Base-by-base conservation (phyloP, 768 basidiomycete species). In the Hemileccinum impolitum region DNA sequence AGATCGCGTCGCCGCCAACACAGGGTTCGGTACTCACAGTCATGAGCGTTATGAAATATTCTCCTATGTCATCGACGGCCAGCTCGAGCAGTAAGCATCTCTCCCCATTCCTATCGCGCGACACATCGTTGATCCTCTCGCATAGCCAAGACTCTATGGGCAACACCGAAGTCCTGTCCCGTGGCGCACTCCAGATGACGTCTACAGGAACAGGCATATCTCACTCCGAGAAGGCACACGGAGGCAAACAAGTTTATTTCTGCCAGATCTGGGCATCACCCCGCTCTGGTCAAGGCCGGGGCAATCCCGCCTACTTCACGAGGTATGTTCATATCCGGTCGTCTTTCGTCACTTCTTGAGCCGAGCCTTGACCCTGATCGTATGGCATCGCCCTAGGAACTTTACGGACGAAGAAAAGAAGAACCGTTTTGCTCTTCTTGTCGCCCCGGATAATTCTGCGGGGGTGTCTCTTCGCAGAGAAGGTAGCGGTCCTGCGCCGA, bases 21-120 rank as follows among this genome's bases (percentile, higher is more conserved):
- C 81, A 15, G 95, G 95, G 0, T 97, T 97, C 55, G 92, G 90
- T 3, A 86, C 84, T 0, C 90, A 94, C 67, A 75, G 78, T 6
- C 92, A 94, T 61, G 75, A 81, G 28, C 86, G 90, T 64, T 90
- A 90, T 56, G 93, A 96, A 60, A 97, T 96, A 53, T 96, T 94
- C 71, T 86, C 85, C 1, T 95, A 96, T 63, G 73, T 94, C 47
- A 81, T 95, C 34, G 66, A 71, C 17, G 92, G 91, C 4, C 76
- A 85, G 59, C 75, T 93, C 28, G 85, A 91, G 63, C 91, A 94
- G 90, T 90, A 62, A 57, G 83, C 70, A 17, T 43, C 14, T 18
- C 14, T n/a, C 42, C 11, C 0, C 26, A 11, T 25, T 4, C 21
- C 13, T 31, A 3, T 32, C 19, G 4, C 36, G 25, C 21, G 4